Evolutionary conservation across 768 basidiomycete species (phyloP), one percentile per base, ranked within the genome.

Genomic region (Mycena metata): DNA sequence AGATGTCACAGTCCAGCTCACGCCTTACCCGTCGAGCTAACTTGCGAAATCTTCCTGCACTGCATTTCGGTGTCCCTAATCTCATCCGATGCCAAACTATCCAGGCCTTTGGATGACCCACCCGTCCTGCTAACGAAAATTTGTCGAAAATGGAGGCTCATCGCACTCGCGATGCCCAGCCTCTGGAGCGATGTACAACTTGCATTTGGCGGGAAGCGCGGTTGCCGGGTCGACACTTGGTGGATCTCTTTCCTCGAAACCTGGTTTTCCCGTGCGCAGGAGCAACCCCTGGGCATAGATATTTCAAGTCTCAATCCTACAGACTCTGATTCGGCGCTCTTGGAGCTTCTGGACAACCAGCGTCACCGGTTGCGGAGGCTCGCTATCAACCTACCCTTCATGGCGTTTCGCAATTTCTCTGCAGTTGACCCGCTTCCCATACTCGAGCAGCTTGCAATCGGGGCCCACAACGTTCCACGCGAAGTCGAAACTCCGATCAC

Each of bases 11-110:
- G 47, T 39, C 57, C 57, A 51, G 35, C 45, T 39, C 66, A 60
- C 39, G 47, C 60, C 2, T 52, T 64, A n/a, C 67, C 67, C 5
- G 47, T 63, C 47, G 67, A 69, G 39, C 58, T 69, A n/a, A 69
- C 67, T 11, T 59, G 61, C 8, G 39, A 62, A 57, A 69, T 68
- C 23, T 63, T 68, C 33, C 23, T 68, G 2, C 26, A 24, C 10
- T 68, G 67, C 21, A 23, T 58, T 24, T 23, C 57, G 5, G 30
- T 36, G 10, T 19, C 17, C 54, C 12, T 6, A 23, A 15, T 49
- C 39, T 4, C 23, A 3, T 1, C 16, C 7, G 23, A 52, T 5
- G 11, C n/a, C 5, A 55, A 39, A 10, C 8, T 11, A 1, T 33
- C 11, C 2, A 45, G 16, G 11, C 51, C 42, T 1, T 15, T 35